A percentile compares a stretch with the other conserved stretches of the same genome.
phyloP scores from a whole-genome alignment of 2,329 filamentous ascomycete genomes.

The Mycocentrospora acerina region DNA sequence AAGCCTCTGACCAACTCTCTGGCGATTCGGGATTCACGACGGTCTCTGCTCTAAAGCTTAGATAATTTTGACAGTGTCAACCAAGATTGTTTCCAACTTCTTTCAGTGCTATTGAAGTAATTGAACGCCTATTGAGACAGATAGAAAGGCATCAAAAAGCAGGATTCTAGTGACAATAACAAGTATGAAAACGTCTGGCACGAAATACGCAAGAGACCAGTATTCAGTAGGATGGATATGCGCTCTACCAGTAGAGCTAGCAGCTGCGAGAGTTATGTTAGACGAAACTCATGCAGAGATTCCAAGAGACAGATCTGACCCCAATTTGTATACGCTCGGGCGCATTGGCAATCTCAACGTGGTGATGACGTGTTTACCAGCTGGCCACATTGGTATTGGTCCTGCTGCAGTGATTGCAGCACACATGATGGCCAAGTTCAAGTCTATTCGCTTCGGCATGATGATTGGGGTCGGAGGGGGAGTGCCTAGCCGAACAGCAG shows the following conservation, averaged over 20 bases:
- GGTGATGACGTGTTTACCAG: constrained; percentile 36
- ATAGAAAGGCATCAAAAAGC: too few relatives aligned
- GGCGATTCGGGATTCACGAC: too few relatives aligned
- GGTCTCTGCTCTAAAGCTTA: too few relatives aligned
- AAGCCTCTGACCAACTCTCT: too few relatives aligned
- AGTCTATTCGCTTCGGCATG: constrained; percentile 37
- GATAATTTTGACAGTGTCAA: too few relatives aligned
- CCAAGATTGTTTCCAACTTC: too few relatives aligned
- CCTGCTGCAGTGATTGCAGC: constrained; percentile 31
- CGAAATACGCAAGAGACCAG: too few relatives aligned
- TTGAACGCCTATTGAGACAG: too few relatives aligned
- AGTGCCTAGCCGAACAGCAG: constrained; percentile 9
- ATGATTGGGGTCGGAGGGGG: constrained; percentile 47
- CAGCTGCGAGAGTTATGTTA: constrained; percentile 23
- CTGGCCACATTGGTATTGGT: constrained; percentile 33
- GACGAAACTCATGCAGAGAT: constrained; percentile 21
- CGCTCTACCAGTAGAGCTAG: constrained; percentile 35
- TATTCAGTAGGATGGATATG: constrained; percentile 41
- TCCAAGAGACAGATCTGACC: constrained; percentile 14
- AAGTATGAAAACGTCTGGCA: too few relatives aligned
- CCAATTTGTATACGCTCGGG: constrained; percentile 26
- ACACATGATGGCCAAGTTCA: constrained; percentile 32
- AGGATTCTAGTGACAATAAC: too few relatives aligned
- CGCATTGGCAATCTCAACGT: constrained; percentile 33
- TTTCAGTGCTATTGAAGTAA: too few relatives aligned